Conservation (phyloP, 768 basidiomycete species). For the Agaricus subrufescens region DNA sequence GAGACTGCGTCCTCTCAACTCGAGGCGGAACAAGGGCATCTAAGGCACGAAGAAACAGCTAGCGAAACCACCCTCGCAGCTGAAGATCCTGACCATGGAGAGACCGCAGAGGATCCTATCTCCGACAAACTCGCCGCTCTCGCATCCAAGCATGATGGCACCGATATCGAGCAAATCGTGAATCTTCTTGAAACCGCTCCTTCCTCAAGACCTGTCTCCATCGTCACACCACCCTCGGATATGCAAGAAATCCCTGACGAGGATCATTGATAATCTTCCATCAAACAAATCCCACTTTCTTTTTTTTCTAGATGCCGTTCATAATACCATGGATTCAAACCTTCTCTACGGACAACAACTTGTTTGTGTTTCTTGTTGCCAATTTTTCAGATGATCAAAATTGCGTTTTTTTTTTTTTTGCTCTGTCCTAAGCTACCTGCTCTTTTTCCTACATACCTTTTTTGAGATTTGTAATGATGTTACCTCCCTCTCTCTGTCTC, state of each 20-base stretch:
- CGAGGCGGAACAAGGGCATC: not conserved
- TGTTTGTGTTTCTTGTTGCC: no score
- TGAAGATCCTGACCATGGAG: constrained; percentile 2
- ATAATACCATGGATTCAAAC: not conserved
- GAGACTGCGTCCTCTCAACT: not conserved
- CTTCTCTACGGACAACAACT: no score
- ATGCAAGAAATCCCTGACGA: constrained; percentile 52
- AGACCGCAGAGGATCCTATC: constrained; percentile 5
- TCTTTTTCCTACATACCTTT: no score
- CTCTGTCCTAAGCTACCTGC: no score
- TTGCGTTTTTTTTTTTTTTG: no score
- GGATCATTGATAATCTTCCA: constrained; percentile 13
- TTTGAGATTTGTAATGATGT: no score
- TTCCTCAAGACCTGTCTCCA: constrained; percentile 33
- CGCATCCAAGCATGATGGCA: constrained; percentile 16
- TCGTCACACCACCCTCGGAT: constrained; percentile 51
- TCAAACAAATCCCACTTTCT: not conserved
- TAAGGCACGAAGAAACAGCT: not conserved
- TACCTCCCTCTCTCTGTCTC: no score
- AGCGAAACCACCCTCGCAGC: constrained; percentile 1
- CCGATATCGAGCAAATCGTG: constrained; percentile 62
- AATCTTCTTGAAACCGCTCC: constrained; percentile 52
- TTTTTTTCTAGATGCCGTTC: not conserved
- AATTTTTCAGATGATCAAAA: no score
- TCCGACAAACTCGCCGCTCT: not conserved